A percentile compares a stretch with the other conserved stretches of the same genome.
Evolutionary conservation across 352 stramenopile genomes (phyloP).

Genomic region (Globisporangium spiculum): DNA sequence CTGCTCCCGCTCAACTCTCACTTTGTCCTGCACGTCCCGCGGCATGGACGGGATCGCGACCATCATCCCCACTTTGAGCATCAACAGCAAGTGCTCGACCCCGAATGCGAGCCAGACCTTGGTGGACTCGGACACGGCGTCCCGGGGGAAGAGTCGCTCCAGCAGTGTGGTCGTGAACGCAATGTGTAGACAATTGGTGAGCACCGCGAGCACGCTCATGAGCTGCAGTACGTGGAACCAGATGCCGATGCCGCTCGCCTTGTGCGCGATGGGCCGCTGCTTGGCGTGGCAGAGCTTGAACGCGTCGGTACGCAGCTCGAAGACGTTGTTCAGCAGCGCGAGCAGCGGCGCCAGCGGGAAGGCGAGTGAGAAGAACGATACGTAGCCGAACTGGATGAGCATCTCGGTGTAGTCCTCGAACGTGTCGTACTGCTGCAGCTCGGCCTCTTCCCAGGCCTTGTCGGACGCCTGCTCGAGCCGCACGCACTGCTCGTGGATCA

Average conservation of each 20-base stretch:
- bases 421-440: slow-evolving; percentile 90
- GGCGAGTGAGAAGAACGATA: slow-evolving; percentile 94
- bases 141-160: slow-evolving; percentile 36
- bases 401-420: slow-evolving; percentile 95
- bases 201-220: slow-evolving; percentile 93
- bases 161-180: slow-evolving; percentile 77
- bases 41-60: slow-evolving; percentile 58
- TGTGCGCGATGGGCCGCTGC: slow-evolving; percentile 88
- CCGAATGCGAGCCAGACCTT: slow-evolving; percentile 84
- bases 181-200: slow-evolving; percentile 96
- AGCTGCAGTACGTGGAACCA: slow-evolving; percentile 92
- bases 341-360: slow-evolving; percentile 94
- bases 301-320: slow-evolving; percentile 92
- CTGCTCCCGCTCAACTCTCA: slow-evolving; percentile 53
- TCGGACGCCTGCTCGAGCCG: slow-evolving; percentile 79
- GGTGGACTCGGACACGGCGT: slow-evolving; percentile 23
- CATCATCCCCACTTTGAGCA: slow-evolving; percentile 66
- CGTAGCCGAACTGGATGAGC: slow-evolving; percentile 95
- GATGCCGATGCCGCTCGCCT: slow-evolving; percentile 91
- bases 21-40: slow-evolving; percentile 40
- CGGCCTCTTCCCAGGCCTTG: slow-evolving; percentile 88
- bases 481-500: slow-evolving; percentile 78
- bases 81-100: slow-evolving; percentile 64
- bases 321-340: slow-evolving; percentile 91
- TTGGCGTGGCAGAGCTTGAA: slow-evolving; percentile 94